Evolutionary conservation across 2,329 filamentous ascomycete genomes (phyloP).

Genomic region (Fusarium chuoi): DNA sequence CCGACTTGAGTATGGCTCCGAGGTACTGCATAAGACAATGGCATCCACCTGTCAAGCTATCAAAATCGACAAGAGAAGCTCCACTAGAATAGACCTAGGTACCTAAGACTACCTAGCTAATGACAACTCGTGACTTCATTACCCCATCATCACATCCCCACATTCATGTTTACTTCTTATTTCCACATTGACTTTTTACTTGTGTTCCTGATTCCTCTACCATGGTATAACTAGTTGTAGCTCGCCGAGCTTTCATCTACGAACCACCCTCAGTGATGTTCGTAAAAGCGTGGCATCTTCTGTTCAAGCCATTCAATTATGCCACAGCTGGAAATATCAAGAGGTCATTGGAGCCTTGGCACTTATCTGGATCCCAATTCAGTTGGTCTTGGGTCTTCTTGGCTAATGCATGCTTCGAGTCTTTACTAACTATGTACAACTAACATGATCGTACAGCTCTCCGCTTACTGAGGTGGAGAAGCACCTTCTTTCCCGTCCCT

Average conservation of each 20-base stretch:
- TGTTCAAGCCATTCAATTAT: not conserved
- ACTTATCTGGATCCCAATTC: not conserved
- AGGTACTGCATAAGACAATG: not conserved
- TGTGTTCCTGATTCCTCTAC: not conserved
- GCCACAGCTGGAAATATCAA: not conserved
- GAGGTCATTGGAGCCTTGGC: not conserved
- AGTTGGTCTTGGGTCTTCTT: not conserved
- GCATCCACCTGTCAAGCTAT: not conserved
- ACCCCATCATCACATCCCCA: conserved; percentile 22
- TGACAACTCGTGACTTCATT: conserved; percentile 29
- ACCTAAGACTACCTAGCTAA: conserved; percentile 2
- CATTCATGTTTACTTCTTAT: conserved; percentile 15
- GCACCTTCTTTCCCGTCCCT: not conserved
- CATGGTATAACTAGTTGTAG: not conserved
- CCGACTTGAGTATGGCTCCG: not conserved
- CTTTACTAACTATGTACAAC: no score
- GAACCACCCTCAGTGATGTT: not conserved
- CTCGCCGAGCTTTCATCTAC: not conserved
- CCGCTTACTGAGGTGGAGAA: conserved; percentile 12
- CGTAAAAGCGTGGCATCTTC: not conserved
- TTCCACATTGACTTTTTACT: not conserved
- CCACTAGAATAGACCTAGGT: not conserved
- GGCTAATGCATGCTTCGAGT: conserved; percentile 15
- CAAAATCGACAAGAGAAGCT: not conserved
- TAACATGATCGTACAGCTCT: not conserved